These are phyloP conservation scores for Kentomonas sorsogonicus DNA, from an alignment of 208 protist species.

Conservation along the genomic window DNA sequence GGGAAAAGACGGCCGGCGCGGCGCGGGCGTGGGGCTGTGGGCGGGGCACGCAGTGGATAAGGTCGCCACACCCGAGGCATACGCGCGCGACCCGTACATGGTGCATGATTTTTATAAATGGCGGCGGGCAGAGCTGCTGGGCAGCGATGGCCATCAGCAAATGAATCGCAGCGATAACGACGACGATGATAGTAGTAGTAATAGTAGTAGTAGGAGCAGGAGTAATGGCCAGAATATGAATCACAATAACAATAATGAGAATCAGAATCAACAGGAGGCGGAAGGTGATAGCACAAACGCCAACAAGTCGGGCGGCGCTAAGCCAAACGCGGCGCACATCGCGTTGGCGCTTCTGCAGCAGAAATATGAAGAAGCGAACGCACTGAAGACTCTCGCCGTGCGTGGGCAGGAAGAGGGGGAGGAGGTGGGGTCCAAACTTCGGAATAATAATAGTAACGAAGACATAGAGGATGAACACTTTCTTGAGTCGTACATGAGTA, in stretches of 20 bases:
- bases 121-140: not conserved
- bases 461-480: no score
- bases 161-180: not conserved
- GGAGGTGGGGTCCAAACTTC: not conserved
- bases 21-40: constrained; percentile 74
- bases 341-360: constrained; percentile 37
- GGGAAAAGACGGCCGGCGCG: no score
- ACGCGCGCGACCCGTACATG: constrained; percentile 11
- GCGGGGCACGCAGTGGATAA: constrained; percentile 70
- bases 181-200: constrained; percentile 1
- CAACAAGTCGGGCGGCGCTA: not conserved
- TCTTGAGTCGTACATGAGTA: not conserved
- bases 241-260: not conserved
- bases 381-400: no score
- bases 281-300: not conserved
- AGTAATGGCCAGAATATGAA: not conserved
- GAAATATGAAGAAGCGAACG: constrained; percentile 28
- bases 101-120: constrained; percentile 8
- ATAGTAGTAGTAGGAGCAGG: constrained; percentile 1
- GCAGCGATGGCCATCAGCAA: not conserved
- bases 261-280: not conserved
- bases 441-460: constrained; percentile 9
- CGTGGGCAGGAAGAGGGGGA: not conserved
- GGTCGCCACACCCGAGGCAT: constrained; percentile 48
- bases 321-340: constrained; percentile 6